Percentiles rank a stretch among this genome's conserved stretches.
Evolutionary conservation across 352 stramenopile species (phyloP).

Genomic region (Phytophthora pini): DNA sequence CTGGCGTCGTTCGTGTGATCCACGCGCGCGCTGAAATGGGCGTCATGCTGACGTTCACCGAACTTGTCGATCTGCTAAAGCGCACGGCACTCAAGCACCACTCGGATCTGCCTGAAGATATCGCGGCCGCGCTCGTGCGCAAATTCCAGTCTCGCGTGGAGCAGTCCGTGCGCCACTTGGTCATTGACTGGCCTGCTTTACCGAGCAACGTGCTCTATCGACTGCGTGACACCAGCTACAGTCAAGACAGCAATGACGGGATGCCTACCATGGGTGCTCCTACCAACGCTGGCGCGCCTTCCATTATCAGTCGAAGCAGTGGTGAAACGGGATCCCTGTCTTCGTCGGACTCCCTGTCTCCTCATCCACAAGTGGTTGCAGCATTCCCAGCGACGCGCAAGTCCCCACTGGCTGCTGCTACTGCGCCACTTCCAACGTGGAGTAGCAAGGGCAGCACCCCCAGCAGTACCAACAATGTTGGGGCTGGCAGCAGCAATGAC

Average conservation of each 20-base stretch:
- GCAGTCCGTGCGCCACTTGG: slow-evolving; percentile 66
- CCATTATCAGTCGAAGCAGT: slow-evolving; percentile 23
- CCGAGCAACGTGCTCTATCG: slow-evolving; percentile 48
- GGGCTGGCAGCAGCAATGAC: neutral
- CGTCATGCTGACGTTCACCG: slow-evolving; percentile 71
- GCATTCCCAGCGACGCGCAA: slow-evolving; percentile 13
- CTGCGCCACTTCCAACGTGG: slow-evolving; percentile 6
- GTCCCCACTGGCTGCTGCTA: slow-evolving; percentile 1
- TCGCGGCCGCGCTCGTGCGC: slow-evolving; percentile 47
- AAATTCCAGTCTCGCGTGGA: slow-evolving; percentile 69
- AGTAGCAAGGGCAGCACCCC: slow-evolving; percentile 3
- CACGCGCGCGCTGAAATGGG: slow-evolving; percentile 73
- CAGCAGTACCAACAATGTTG: neutral
- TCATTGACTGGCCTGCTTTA: slow-evolving; percentile 61
- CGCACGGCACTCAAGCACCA: slow-evolving; percentile 68
- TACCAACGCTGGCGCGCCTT: slow-evolving; percentile 1
- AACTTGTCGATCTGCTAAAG: slow-evolving; percentile 70
- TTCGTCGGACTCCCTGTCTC: slow-evolving; percentile 33
- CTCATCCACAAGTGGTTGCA: slow-evolving; percentile 18
- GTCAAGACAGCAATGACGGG: slow-evolving; percentile 19
- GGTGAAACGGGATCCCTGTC: slow-evolving; percentile 27
- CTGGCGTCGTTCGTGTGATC: slow-evolving; percentile 72
- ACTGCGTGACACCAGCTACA: slow-evolving; percentile 26
- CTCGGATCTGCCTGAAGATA: slow-evolving; percentile 42
- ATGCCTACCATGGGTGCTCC: slow-evolving; percentile 2